phyloP scores from a whole-genome alignment of 352 stramenopile species.

The Phytophthora multivora region DNA sequence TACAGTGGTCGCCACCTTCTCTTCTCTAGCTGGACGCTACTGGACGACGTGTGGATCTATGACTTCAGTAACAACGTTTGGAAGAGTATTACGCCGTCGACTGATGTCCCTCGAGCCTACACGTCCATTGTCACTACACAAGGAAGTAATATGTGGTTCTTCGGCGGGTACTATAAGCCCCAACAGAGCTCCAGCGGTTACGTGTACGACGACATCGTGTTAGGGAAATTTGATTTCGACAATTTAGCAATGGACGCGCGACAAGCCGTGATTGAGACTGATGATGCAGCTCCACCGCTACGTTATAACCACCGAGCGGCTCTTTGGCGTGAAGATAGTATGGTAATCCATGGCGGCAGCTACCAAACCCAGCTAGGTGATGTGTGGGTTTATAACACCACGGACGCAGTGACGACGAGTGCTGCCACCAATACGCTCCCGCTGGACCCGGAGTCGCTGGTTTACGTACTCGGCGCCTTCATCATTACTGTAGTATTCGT shows the following conservation, averaged over 20 bases:
- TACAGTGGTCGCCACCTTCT: slow-evolving; percentile 65
- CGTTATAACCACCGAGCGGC: slow-evolving; percentile 71
- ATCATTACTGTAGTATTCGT: slow-evolving; percentile 67
- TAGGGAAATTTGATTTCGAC: slow-evolving; percentile 39
- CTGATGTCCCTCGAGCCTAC: slow-evolving; percentile 53
- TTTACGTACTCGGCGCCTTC: slow-evolving; percentile 76
- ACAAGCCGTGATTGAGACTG: slow-evolving; percentile 15
- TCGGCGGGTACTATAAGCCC: slow-evolving; percentile 70
- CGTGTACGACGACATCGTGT: slow-evolving; percentile 72
- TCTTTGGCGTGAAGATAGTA: slow-evolving; percentile 50
- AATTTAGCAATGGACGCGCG: slow-evolving; percentile 16
- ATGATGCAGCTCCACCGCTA: slow-evolving; percentile 39
- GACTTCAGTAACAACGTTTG: slow-evolving; percentile 51
- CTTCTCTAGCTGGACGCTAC: slow-evolving; percentile 51
- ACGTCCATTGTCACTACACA: slow-evolving; percentile 61
- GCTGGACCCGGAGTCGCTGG: slow-evolving; percentile 64
- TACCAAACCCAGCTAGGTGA: slow-evolving; percentile 72
- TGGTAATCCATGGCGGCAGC: slow-evolving; percentile 75
- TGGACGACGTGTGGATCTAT: slow-evolving; percentile 67
- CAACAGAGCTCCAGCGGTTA: slow-evolving; percentile 61
- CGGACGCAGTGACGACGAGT: slow-evolving; percentile 32
- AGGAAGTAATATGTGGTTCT: slow-evolving; percentile 68
- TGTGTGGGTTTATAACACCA: slow-evolving; percentile 77
- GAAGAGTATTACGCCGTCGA: slow-evolving; percentile 28
- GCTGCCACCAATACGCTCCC: slow-evolving; percentile 32